phyloP scores from a whole-genome alignment of 1,139 yeast genomes.

The Magnusiomyces paraingens region DNA sequence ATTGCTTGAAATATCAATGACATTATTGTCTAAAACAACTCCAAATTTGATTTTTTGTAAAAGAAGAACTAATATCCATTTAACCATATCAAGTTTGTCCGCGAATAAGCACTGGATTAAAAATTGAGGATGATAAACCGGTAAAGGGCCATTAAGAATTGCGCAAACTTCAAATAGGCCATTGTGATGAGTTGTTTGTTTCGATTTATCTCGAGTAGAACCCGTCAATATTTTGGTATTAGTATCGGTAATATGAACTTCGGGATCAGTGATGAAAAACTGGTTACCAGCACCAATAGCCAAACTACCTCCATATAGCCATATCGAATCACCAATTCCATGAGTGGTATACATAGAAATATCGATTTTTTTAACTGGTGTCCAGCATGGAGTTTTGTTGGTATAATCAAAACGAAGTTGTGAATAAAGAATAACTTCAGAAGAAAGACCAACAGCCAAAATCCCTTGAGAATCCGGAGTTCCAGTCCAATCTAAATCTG shows the following conservation, averaged over 20 bases:
- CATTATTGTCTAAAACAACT: conserved; percentile 30
- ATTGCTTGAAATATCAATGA: conserved; percentile 25
- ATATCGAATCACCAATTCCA: conserved; percentile 78
- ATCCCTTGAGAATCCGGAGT: conserved; percentile 65
- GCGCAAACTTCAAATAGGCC: conserved; percentile 56
- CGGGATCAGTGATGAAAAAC: conserved; percentile 71
- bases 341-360: conserved; percentile 68
- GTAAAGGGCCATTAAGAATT: conserved; percentile 81
- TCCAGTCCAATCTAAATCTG: conserved; percentile 74
- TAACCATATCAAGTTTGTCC: conserved; percentile 52
- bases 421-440: conserved; percentile 60
- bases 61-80: conserved; percentile 50
- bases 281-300: conserved; percentile 90
- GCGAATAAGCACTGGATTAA: conserved; percentile 69
- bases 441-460: conserved; percentile 68
- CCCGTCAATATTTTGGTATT: background rate
- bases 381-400: conserved; percentile 68
- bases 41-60: conserved; percentile 47
- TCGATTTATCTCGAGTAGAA: conserved; percentile 34
- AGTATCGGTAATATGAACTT: conserved; percentile 41
- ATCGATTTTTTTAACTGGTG: conserved; percentile 67
- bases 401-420: conserved; percentile 88
- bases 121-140: conserved; percentile 87
- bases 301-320: conserved; percentile 73
- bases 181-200: conserved; percentile 32